Evolutionary conservation across 1,284 basidiomycete genomes (phyloP).

Genomic region (Heterobasidion parviporum): DNA sequence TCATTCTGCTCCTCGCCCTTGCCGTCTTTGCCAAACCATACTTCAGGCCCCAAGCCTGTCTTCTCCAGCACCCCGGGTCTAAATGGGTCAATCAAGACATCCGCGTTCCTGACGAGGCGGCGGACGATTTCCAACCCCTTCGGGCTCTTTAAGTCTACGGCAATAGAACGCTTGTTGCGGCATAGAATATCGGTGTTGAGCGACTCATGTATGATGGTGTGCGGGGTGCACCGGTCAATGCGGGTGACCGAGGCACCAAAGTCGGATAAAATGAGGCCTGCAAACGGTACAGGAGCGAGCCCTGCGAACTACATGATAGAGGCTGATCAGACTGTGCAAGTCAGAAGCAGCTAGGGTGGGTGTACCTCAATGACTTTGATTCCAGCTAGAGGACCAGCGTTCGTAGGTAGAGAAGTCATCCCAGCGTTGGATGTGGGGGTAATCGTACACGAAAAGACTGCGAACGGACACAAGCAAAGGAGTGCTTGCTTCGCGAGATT

Average conservation of each 20-base stretch:
- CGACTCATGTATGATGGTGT: conserved; percentile 15
- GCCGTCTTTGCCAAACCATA: conserved; percentile 45
- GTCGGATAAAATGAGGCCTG: conserved; percentile 75
- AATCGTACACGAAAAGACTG: too few species aligned
- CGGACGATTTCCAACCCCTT: conserved; percentile 53
- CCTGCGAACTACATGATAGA: conserved; percentile 52
- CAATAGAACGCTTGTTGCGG: conserved; percentile 68
- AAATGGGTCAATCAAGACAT: conserved; percentile 80
- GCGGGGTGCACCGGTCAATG: conserved; percentile 49
- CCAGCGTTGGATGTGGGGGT: too few species aligned
- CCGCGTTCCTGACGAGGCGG: conserved; percentile 56
- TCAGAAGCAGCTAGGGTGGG: background rate
- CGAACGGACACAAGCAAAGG: too few species aligned
- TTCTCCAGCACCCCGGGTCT: conserved; percentile 78
- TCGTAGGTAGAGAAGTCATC: background rate
- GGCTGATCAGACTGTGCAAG: background rate
- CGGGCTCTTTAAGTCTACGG: conserved; percentile 50
- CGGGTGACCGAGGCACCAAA: conserved; percentile 76
- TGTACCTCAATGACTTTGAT: conserved; percentile 52
- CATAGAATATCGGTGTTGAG: conserved; percentile 42
- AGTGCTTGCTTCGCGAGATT: too few species aligned
- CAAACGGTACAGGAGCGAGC: conserved; percentile 77
- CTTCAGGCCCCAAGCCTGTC: conserved; percentile 69
- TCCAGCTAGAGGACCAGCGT: conserved; percentile 25
- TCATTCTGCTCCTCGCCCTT: conserved; percentile 43